Percentiles rank a stretch among this genome's conserved stretches.
Evolutionary conservation across 441 rosid species (phyloP).

Genomic region (Flueggea neowawraea): DNA sequence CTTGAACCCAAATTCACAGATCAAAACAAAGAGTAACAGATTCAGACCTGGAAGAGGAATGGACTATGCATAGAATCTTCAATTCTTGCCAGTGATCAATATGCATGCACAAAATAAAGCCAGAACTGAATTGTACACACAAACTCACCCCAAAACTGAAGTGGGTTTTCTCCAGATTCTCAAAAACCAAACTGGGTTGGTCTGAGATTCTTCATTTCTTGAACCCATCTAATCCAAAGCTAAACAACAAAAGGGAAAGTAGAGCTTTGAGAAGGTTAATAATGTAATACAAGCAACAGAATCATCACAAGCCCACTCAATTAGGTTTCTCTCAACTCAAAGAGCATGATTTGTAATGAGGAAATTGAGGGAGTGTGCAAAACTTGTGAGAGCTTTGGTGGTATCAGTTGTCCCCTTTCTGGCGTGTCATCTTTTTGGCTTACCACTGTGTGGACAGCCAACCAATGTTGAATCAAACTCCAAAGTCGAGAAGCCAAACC

Average conservation of each 20-base stretch:
- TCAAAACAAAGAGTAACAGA: conserved; percentile 2
- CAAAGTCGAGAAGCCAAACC: background rate
- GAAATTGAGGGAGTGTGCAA: background rate
- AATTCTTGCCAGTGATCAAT: background rate
- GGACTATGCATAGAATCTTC: background rate
- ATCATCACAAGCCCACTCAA: no score
- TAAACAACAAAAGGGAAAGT: background rate
- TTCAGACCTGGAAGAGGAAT: conserved; percentile 15
- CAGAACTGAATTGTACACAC: no score
- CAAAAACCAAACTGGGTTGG: conserved; percentile 10
- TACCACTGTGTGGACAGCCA: background rate
- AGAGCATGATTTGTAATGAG: background rate
- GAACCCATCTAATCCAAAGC: background rate
- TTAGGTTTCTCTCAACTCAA: background rate
- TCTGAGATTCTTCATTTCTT: conserved; percentile 1
- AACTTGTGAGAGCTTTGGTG: background rate
- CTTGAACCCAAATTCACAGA: background rate
- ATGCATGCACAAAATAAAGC: background rate
- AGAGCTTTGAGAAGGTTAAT: no score
- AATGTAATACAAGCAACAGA: no score
- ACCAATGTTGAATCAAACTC: conserved; percentile 8
- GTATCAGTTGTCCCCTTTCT: background rate
- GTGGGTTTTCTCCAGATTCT: conserved; percentile 2
- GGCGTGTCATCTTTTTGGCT: background rate
- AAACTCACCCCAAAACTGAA: background rate